These are phyloP conservation scores for Amanita molliuscula DNA, from an alignment of 768 basidiomycete genomes.

Conservation along the genomic window DNA sequence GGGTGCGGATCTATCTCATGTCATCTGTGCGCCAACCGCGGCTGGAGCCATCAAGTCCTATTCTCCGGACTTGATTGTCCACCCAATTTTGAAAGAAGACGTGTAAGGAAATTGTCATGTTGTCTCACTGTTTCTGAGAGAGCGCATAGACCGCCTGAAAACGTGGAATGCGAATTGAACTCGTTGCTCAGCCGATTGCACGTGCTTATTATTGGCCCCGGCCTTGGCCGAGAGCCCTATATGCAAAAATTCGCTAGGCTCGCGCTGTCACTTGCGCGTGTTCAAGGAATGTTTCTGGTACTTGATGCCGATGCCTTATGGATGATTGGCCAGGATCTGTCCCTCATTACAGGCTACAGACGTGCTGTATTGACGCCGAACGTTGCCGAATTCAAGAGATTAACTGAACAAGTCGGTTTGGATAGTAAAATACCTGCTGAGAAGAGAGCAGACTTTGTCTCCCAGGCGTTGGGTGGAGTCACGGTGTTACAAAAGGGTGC, in stretches of 20 bases:
- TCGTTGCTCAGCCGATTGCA: constrained; percentile 80
- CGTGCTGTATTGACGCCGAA: constrained; percentile 91
- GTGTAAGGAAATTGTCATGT: constrained; percentile 29
- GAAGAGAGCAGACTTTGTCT: constrained; percentile 61
- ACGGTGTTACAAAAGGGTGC: constrained; percentile 87
- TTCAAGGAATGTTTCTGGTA: constrained; percentile 77
- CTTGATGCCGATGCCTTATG: constrained; percentile 91
- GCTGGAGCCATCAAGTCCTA: constrained; percentile 94
- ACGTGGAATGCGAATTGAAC: constrained; percentile 42
- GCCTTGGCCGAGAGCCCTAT: constrained; percentile 81
- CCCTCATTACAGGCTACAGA: constrained; percentile 73
- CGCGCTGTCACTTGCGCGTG: constrained; percentile 66
- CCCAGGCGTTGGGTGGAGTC: constrained; percentile 71
- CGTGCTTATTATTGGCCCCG: constrained; percentile 88
- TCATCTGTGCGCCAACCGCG: constrained; percentile 91
- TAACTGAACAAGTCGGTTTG: constrained; percentile 67
- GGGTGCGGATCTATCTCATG: constrained; percentile 94
- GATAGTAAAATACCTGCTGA: constrained; percentile 38
- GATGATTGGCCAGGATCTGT: constrained; percentile 67
- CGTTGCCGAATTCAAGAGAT: constrained; percentile 81
- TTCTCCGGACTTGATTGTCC: constrained; percentile 94
- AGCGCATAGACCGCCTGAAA: constrained; percentile 31
- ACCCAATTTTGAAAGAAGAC: constrained; percentile 75
- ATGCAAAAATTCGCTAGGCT: constrained; percentile 80
- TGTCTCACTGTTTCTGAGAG: neutral